These are phyloP conservation scores for Diaporthe vexans DNA, from an alignment of 2,329 filamentous ascomycete species.

Conservation along the genomic window DNA sequence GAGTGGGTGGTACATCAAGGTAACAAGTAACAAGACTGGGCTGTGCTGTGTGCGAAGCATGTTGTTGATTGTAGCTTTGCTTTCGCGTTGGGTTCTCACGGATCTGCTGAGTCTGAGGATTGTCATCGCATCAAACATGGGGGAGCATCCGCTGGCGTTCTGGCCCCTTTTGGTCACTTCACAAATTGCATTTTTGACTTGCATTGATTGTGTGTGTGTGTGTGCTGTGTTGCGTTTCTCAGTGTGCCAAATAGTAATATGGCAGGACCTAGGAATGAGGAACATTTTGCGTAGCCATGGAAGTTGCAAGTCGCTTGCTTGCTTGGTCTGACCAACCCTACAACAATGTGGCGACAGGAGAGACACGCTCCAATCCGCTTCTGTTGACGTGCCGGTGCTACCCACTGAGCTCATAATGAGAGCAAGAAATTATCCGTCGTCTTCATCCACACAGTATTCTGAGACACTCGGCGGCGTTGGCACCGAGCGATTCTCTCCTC, in stretches of 20 bases:
- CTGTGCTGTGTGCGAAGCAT: neutral
- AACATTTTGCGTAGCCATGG: neutral
- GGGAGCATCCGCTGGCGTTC: conserved; percentile 26
- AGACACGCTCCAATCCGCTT: neutral
- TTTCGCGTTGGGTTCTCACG: neutral
- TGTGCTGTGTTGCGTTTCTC: neutral
- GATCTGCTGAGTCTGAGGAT: neutral
- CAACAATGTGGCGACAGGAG: too few species aligned
- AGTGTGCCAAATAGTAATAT: neutral
- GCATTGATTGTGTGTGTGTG: too few species aligned
- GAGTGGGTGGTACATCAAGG: neutral
- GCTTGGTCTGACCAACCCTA: neutral
- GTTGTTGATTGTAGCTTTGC: neutral
- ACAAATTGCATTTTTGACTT: conserved; percentile 26
- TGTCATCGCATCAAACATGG: neutral
- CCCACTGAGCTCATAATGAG: neutral
- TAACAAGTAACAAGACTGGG: neutral
- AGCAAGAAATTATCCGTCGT: neutral
- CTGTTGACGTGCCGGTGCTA: neutral
- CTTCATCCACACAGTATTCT: conserved; percentile 8
- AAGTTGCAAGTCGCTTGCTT: neutral
- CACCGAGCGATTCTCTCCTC: neutral
- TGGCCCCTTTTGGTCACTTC: neutral
- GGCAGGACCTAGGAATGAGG: neutral
- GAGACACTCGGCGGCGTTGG: neutral